These are phyloP conservation scores for Xylaria sp. DNA, from an alignment of 2,329 filamentous ascomycete genomes.

Conservation along the genomic window DNA sequence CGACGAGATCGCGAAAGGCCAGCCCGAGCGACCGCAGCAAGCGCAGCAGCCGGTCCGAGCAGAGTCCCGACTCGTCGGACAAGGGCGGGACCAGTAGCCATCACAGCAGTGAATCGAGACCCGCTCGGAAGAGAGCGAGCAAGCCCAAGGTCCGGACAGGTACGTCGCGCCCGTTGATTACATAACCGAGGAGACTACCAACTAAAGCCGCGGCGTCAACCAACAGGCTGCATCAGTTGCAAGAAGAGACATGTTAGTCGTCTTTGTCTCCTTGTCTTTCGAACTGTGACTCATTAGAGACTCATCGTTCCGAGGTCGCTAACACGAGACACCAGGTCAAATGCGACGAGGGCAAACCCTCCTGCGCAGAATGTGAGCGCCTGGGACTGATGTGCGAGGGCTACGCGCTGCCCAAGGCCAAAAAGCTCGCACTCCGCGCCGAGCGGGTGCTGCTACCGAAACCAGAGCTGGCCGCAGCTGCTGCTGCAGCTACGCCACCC, in stretches of 20 bases:
- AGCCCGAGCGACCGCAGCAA: conserved; percentile 20
- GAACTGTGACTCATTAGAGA: neutral
- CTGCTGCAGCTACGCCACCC: conserved; percentile 1
- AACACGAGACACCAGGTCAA: conserved; percentile 23
- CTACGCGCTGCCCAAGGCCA: conserved; percentile 30
- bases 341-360: conserved; percentile 37
- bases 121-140: conserved; percentile 30
- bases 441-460: conserved; percentile 27
- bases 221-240: conserved; percentile 29
- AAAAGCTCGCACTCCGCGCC: conserved; percentile 9
- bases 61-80: conserved; percentile 23
- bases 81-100: conserved; percentile 15
- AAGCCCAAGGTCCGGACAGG: conserved; percentile 34
- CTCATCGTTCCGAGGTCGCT: conserved; percentile 1
- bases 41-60: conserved; percentile 17
- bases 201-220: conserved; percentile 9
- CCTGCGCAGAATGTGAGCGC: conserved; percentile 36
- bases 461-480: conserved; percentile 15
- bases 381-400: conserved; percentile 37
- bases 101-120: conserved; percentile 11
- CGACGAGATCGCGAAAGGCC: conserved; percentile 17
- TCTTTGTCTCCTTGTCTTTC: neutral
- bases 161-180: conserved; percentile 10
- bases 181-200: conserved; percentile 2
- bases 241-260: conserved; percentile 32